A percentile compares a stretch with the other conserved stretches of the same genome.
Conservation (phyloP, 208 protist species). For the Wallacemonas sp. region DNA sequence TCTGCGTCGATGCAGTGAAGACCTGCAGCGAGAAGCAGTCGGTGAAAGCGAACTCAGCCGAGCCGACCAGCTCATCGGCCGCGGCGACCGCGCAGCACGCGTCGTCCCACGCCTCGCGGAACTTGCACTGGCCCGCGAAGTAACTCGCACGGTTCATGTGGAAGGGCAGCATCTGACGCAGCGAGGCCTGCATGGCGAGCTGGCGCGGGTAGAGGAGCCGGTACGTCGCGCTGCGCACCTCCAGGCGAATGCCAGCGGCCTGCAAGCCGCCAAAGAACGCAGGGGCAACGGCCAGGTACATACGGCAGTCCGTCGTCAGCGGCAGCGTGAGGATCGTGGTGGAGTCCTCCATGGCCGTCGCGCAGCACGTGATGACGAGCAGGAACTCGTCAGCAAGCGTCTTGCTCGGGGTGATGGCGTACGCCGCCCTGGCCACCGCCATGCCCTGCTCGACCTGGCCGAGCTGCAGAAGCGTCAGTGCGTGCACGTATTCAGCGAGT, state of each 20-base stretch:
- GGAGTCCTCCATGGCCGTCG: conserved; percentile 73
- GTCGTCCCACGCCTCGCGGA: conserved; percentile 64
- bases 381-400: conserved; percentile 38
- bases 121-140: conserved; percentile 30
- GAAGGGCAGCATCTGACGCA: conserved; percentile 65
- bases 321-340: conserved; percentile 39
- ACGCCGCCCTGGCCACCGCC: conserved; percentile 31
- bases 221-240: conserved; percentile 25
- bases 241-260: conserved; percentile 37
- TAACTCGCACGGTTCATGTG: conserved; percentile 66
- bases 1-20: conserved; percentile 56
- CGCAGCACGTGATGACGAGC: conserved; percentile 41
- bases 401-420: conserved; percentile 19
- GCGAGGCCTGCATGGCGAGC: conserved; percentile 46
- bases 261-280: conserved; percentile 77
- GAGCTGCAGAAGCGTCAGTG: conserved; percentile 69
- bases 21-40: conserved; percentile 70
- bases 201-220: conserved; percentile 52
- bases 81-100: conserved; percentile 65
- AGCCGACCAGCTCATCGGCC: conserved; percentile 77
- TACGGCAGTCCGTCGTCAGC: conserved; percentile 49
- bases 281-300: conserved; percentile 65
- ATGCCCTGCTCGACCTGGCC: conserved; percentile 54
- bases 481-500: conserved; percentile 69
- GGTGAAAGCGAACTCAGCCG: conserved; percentile 68